Base-by-base conservation (phyloP, 1,284 basidiomycete genomes). In the Ustilago tritici region DNA sequence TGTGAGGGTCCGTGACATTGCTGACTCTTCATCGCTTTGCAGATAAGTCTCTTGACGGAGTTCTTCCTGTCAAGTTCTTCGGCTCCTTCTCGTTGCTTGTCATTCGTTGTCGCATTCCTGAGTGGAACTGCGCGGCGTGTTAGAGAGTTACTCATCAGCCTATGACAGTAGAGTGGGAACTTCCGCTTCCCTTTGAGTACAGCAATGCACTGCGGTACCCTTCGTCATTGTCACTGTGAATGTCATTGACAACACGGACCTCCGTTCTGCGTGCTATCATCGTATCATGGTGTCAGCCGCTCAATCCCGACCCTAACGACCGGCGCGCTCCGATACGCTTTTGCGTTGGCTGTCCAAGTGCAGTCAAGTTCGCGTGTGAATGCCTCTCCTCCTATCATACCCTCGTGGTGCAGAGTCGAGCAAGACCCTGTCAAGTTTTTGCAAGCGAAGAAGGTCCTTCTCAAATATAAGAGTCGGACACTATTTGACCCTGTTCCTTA, bases 1-100 rank as follows among this genome's bases (percentile, higher is more conserved):
- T 50, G 23, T 28, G 28, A 50, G 49, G 49, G 52, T n/a, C 36
- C 58, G 19, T 43, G 41, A 28, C 52, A 36, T 43, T 23, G 61
- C 34, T 56, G 50, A 14, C 12, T 36, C 19, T 35, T n/a, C 28
- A 23, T 53, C 59, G 49, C 59, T 52, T 53, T 12, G 17, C 23
- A 19, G 19, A 9, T 49, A 23, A 19, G 28, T 50, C 31, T 7
- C 28, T 28, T 50, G 31, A 31, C n/a, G 2, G n/a, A 28, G 7
- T 28, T 14, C 49, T 28, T 50, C n/a, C n/a, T 8, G 50, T 38
- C 50, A 49, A 61, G 59, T 53, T 61, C 59, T 54, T 61, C 36
- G 58, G 58, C 58, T 41, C 49, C 31, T 19, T 50, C 11, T 50
- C 31, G 34, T 46, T 19, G 11, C 15, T 47, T 17, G 28, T 47